Percentiles rank a stretch among this genome's conserved stretches.
phyloP scores from a whole-genome alignment of 2,329 filamentous ascomycete genomes.

The Curvularia eragrostidis region DNA sequence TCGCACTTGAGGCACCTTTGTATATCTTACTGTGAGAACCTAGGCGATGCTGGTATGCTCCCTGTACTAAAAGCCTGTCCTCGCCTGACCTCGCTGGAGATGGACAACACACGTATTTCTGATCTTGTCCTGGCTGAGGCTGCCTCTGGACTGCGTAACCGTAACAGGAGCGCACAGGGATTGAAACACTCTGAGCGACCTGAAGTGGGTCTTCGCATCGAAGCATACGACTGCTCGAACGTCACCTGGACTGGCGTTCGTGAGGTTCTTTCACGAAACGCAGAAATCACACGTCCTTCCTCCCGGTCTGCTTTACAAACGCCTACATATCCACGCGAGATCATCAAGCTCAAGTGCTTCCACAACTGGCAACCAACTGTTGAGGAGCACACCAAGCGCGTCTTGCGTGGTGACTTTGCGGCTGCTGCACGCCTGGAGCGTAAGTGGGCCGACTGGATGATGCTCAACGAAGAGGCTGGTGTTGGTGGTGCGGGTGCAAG shows the following conservation, averaged over 20 bases:
- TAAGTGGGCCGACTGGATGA: constrained; percentile 96
- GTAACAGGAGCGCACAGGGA: constrained; percentile 58
- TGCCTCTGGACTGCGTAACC: constrained; percentile 75
- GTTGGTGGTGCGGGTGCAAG: constrained; percentile 68
- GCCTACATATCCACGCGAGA: constrained; percentile 72
- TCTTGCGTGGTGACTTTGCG: constrained; percentile 76
- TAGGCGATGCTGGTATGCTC: constrained; percentile 84
- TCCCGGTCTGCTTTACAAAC: constrained; percentile 36
- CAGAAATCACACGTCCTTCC: constrained; percentile 67
- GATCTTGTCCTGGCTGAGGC: constrained; percentile 87
- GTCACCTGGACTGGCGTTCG: constrained; percentile 92
- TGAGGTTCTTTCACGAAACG: constrained; percentile 85
- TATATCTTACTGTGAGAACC: constrained; percentile 85
- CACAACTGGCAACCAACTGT: constrained; percentile 96
- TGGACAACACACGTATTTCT: constrained; percentile 93
- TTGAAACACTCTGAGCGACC: constrained; percentile 41
- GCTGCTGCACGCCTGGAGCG: constrained; percentile 80
- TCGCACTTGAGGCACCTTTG: constrained; percentile 77
- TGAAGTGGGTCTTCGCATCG: constrained; percentile 71
- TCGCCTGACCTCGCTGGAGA: constrained; percentile 72
- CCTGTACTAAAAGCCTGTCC: constrained; percentile 79
- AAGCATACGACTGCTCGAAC: constrained; percentile 89
- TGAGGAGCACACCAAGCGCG: constrained; percentile 88
- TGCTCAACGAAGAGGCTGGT: constrained; percentile 84
- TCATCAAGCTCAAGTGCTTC: constrained; percentile 90